These are phyloP conservation scores for Tricholoma hemisulphureum DNA, from an alignment of 768 basidiomycete genomes.

Conservation along the genomic window DNA sequence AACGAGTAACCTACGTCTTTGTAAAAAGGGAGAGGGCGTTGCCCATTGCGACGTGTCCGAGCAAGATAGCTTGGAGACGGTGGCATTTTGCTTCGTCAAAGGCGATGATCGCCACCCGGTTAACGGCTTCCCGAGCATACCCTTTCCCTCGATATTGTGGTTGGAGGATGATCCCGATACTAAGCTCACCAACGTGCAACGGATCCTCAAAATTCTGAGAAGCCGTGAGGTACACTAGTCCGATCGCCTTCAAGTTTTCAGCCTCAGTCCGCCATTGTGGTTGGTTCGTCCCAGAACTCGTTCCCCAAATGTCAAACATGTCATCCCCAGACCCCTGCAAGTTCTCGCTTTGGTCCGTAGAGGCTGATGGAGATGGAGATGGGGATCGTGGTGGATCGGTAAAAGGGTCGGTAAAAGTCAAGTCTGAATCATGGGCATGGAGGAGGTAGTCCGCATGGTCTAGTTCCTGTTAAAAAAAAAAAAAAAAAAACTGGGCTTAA, in stretches of 20 bases:
- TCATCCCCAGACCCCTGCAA: neutral
- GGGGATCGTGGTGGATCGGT: neutral
- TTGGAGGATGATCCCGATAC: slow-evolving; percentile 53
- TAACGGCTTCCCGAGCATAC: slow-evolving; percentile 46
- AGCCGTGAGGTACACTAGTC: slow-evolving; percentile 42
- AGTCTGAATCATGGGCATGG: neutral
- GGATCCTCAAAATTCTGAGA: slow-evolving; percentile 30
- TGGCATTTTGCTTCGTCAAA: slow-evolving; percentile 47
- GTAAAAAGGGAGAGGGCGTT: slow-evolving; percentile 49
- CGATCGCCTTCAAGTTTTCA: slow-evolving; percentile 25
- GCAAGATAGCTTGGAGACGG: slow-evolving; percentile 52
- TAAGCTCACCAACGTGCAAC: slow-evolving; percentile 43
- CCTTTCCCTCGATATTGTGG: slow-evolving; percentile 38
- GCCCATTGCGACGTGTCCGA: slow-evolving; percentile 44
- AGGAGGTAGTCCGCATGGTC: neutral
- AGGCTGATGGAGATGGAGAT: neutral
- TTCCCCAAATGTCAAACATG: neutral
- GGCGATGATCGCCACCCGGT: slow-evolving; percentile 43
- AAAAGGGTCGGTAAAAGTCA: neutral
- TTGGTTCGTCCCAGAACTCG: neutral
- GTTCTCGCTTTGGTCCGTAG: neutral
- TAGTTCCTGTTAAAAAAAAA: neutral
- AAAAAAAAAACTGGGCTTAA: neutral
- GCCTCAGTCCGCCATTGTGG: neutral
- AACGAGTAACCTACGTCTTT: slow-evolving; percentile 27